These are phyloP conservation scores for Stagonosporopsis rhizophila DNA, from an alignment of 2,329 filamentous ascomycete species.

Conservation along the genomic window DNA sequence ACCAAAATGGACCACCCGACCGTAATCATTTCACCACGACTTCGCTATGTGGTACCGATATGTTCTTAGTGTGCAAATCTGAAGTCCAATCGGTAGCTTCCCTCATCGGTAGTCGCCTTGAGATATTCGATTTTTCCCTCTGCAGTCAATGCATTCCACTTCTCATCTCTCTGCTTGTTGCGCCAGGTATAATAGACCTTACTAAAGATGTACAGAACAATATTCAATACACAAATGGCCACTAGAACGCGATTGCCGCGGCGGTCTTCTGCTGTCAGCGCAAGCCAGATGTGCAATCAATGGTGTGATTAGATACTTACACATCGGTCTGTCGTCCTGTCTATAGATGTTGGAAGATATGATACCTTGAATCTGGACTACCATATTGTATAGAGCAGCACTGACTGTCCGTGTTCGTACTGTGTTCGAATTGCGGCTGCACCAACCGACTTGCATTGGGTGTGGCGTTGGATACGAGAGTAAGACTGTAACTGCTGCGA, in stretches of 20 bases:
- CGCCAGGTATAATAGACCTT: neutral
- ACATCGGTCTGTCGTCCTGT: neutral
- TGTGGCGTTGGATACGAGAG: neutral
- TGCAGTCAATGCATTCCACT: neutral
- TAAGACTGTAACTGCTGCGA: neutral
- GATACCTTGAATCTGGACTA: neutral
- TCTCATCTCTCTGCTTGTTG: neutral
- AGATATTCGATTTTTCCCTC: neutral
- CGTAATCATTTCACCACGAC: neutral
- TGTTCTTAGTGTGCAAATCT: too few species aligned
- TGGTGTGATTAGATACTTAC: too few species aligned
- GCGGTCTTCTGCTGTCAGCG: neutral
- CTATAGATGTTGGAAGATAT: neutral
- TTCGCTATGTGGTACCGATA: neutral
- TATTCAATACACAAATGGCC: too few species aligned
- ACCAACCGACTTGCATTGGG: neutral
- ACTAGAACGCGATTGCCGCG: too few species aligned
- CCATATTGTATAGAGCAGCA: neutral
- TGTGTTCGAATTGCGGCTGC: neutral
- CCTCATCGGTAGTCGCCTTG: neutral
- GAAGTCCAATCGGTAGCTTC: neutral
- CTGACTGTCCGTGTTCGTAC: neutral
- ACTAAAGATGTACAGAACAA: neutral
- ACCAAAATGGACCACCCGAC: neutral
- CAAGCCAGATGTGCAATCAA: neutral